Percentiles rank a stretch among this genome's conserved stretches.
Evolutionary conservation across 2,329 filamentous ascomycete genomes (phyloP).

Genomic region (Huntiella decipiens): DNA sequence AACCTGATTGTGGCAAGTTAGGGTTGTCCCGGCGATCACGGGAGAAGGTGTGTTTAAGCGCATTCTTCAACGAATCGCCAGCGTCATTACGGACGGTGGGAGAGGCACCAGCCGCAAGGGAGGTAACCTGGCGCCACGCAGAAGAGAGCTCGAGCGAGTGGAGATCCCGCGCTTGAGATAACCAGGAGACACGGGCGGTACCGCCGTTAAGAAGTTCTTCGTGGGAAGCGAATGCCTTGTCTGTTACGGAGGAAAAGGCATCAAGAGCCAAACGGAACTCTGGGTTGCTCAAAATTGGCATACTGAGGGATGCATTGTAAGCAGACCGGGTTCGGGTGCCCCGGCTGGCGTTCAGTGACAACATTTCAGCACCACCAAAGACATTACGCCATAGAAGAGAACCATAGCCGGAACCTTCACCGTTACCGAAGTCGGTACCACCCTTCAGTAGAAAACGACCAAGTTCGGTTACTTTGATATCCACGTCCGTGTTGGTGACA

Average conservation of each 20-base stretch:
- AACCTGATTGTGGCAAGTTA: slow-evolving; percentile 65
- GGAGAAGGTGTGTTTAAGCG: slow-evolving; percentile 62
- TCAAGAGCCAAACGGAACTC: slow-evolving; percentile 64
- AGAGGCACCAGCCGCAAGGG: slow-evolving; percentile 55
- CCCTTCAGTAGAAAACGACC: slow-evolving; percentile 77
- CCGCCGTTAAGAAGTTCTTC: slow-evolving; percentile 74
- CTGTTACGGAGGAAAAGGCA: slow-evolving; percentile 61
- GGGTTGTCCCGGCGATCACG: slow-evolving; percentile 69
- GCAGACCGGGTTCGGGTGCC: slow-evolving; percentile 83
- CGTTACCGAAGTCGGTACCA: slow-evolving; percentile 82
- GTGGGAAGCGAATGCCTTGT: slow-evolving; percentile 86
- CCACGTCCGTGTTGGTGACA: slow-evolving; percentile 63
- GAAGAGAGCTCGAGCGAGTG: slow-evolving; percentile 68
- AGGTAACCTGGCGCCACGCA: slow-evolving; percentile 76
- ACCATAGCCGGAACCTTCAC: slow-evolving; percentile 83
- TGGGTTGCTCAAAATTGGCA: slow-evolving; percentile 69
- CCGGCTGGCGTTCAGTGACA: slow-evolving; percentile 71
- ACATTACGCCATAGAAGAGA: slow-evolving; percentile 79
- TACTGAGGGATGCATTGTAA: slow-evolving; percentile 71
- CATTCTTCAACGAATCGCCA: slow-evolving; percentile 79
- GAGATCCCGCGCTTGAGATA: slow-evolving; percentile 40
- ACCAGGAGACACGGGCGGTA: slow-evolving; percentile 58
- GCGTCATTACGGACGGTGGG: slow-evolving; percentile 68
- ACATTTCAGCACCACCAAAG: slow-evolving; percentile 78
- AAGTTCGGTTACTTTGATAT: slow-evolving; percentile 66